Conservation (phyloP, 805 yeast genomes). For the Candida ponderosae region DNA sequence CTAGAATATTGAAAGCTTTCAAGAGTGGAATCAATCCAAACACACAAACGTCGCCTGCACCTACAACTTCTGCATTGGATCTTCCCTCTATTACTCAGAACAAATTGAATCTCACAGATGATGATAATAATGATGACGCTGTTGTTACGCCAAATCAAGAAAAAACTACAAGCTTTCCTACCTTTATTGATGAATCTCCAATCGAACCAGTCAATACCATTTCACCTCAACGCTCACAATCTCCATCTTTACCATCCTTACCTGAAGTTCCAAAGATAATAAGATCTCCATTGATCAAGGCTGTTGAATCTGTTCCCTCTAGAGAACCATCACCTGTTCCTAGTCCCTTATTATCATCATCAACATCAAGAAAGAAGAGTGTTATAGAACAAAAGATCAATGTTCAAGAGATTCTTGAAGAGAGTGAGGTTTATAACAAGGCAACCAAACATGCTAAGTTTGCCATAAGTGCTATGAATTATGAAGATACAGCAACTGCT, state of each 20-base stretch:
- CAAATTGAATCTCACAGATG: no score
- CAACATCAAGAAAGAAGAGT: background rate
- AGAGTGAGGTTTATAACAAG: constrained; percentile 46
- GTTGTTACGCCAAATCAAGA: no score
- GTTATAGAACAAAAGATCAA: constrained; percentile 9
- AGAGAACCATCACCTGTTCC: background rate
- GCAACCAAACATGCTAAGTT: constrained; percentile 67
- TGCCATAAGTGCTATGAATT: constrained; percentile 73
- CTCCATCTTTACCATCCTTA: constrained; percentile 7
- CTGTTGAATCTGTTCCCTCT: background rate
- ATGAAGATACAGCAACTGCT: constrained; percentile 68
- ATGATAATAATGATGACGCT: no score
- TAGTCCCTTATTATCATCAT: background rate
- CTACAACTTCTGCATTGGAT: no score
- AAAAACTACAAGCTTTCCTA: no score
- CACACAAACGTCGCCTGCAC: no score
- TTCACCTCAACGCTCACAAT: no score
- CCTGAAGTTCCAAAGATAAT: background rate
- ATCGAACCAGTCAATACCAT: no score
- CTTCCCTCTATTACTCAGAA: no score
- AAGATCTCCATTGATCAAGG: no score
- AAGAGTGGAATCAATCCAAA: constrained; percentile 51
- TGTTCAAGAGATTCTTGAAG: constrained; percentile 42
- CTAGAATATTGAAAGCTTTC: constrained; percentile 43
- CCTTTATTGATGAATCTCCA: no score